phyloP scores from a whole-genome alignment of 495 filamentous ascomycete species.

The Penicillium robsamsonii region DNA sequence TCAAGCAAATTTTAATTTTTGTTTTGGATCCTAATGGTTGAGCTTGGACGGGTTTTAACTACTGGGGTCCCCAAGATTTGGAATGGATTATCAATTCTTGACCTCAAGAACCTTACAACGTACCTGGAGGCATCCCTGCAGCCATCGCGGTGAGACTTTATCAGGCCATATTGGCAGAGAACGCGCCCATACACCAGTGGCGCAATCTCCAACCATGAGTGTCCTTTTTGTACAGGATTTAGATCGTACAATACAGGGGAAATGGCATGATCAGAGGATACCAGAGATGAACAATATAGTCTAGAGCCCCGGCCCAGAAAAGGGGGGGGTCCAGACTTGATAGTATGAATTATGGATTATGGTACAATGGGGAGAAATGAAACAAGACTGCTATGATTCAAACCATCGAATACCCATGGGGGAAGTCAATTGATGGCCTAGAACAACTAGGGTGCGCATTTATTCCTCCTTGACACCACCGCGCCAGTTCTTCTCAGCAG shows the following conservation, averaged over 20 bases:
- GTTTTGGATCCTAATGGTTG: not conserved
- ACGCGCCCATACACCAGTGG: not conserved
- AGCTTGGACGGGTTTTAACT: not conserved
- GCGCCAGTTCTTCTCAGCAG: slow-evolving; percentile 78
- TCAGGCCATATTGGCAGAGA: slow-evolving; percentile 6
- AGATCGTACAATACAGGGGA: slow-evolving; percentile 8
- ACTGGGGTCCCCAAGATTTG: not conserved
- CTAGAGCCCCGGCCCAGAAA: not conserved
- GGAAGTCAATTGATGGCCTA: not conserved
- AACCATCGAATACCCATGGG: not conserved
- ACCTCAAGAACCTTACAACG: not conserved
- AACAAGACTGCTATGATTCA: slow-evolving; percentile 8
- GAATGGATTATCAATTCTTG: slow-evolving; percentile 14
- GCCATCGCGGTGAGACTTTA: not conserved
- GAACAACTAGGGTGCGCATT: slow-evolving; percentile 16
- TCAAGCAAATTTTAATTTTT: slow-evolving; percentile 15
- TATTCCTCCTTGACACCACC: slow-evolving; percentile 93
- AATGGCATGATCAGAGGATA: not conserved
- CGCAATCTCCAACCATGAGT: not conserved
- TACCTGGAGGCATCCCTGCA: not conserved
- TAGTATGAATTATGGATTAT: slow-evolving; percentile 11
- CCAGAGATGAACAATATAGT: not conserved
- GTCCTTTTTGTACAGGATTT: not conserved
- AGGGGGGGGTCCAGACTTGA: not conserved
- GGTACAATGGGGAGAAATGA: slow-evolving; percentile 11